Evolutionary conservation across 2,329 filamentous ascomycete species (phyloP).

Genomic region (Paramyrothecium sp.): DNA sequence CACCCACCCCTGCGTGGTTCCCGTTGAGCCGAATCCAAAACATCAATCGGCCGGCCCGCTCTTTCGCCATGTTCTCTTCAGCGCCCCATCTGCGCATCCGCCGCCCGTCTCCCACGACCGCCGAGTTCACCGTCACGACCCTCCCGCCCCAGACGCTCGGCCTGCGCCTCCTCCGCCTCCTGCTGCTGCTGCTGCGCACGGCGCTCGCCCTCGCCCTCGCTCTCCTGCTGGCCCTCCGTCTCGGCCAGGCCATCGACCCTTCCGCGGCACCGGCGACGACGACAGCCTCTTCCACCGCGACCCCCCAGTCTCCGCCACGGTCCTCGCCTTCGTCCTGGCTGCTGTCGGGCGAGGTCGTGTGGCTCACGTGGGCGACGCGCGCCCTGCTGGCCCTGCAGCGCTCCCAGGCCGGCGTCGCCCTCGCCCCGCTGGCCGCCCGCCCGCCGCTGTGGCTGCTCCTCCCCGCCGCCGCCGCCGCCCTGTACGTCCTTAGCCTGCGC

Average conservation of each 20-base stretch:
- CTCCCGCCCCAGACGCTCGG: conserved; percentile 53
- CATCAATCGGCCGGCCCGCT: too few relatives aligned
- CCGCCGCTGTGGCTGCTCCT: conserved; percentile 39
- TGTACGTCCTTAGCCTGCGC: conserved; percentile 45
- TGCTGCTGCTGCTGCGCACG: conserved; percentile 43
- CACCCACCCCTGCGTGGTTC: too few relatives aligned
- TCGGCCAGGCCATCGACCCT: conserved; percentile 40
- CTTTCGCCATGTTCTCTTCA: conserved; percentile 56
- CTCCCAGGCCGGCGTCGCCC: conserved; percentile 30
- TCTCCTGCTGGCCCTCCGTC: conserved; percentile 48
- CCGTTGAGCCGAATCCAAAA: too few relatives aligned
- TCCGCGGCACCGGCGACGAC: conserved; percentile 21
- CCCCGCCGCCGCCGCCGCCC: conserved; percentile 28
- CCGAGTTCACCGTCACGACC: conserved; percentile 88
- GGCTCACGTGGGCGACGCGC: conserved; percentile 13
- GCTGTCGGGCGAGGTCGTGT: background rate
- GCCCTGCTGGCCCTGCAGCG: conserved; percentile 20
- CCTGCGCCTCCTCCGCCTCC: conserved; percentile 41
- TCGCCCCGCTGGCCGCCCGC: conserved; percentile 26
- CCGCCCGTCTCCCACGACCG: conserved; percentile 82
- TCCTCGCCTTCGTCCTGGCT: conserved; percentile 5
- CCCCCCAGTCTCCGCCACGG: conserved; percentile 11
- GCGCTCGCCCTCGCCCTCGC: conserved; percentile 37
- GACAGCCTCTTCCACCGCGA: conserved; percentile 1
- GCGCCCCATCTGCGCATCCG: conserved; percentile 59